Percentiles rank a stretch among this genome's conserved stretches.
phyloP scores from a whole-genome alignment of 1,284 basidiomycete genomes.

The Apiotrichum sp. region DNA sequence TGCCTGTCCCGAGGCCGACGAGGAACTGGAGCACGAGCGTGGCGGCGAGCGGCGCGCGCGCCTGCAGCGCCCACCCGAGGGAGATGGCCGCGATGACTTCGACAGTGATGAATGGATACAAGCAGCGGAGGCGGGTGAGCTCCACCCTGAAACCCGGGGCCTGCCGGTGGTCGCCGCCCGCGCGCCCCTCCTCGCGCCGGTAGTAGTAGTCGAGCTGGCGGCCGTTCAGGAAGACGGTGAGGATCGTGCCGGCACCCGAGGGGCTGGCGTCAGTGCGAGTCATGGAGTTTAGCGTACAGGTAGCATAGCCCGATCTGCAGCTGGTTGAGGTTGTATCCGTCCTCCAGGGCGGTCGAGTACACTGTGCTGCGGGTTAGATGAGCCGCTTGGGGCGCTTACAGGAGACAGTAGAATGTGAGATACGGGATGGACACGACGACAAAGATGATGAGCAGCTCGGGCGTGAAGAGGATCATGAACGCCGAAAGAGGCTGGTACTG shows the following conservation, averaged over 20 bases:
- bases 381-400: not conserved
- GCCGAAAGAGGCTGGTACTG: conserved; percentile 41
- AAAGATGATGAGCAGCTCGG: conserved; percentile 39
- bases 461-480: conserved; percentile 38
- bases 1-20: conserved; percentile 33
- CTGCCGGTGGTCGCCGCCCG: conserved; percentile 37
- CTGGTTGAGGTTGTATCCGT: conserved; percentile 37
- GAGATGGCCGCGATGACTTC: conserved; percentile 24
- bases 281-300: conserved; percentile 25
- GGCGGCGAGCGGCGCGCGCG: conserved; percentile 29
- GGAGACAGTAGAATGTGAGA: conserved; percentile 38
- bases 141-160: conserved; percentile 39
- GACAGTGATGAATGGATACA: conserved; percentile 26
- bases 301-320: conserved; percentile 46
- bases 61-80: conserved; percentile 38
- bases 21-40: conserved; percentile 35
- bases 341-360: conserved; percentile 40
- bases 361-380: conserved; percentile 20
- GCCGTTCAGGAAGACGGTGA: conserved; percentile 35
- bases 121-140: conserved; percentile 26
- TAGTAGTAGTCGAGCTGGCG: conserved; percentile 40
- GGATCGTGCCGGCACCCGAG: conserved; percentile 35
- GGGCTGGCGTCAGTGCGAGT: conserved; percentile 22
- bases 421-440: conserved; percentile 39
- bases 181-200: conserved; percentile 32